Base-by-base conservation (phyloP, 1,284 basidiomycete species). In the Agroathelia rolfsii region DNA sequence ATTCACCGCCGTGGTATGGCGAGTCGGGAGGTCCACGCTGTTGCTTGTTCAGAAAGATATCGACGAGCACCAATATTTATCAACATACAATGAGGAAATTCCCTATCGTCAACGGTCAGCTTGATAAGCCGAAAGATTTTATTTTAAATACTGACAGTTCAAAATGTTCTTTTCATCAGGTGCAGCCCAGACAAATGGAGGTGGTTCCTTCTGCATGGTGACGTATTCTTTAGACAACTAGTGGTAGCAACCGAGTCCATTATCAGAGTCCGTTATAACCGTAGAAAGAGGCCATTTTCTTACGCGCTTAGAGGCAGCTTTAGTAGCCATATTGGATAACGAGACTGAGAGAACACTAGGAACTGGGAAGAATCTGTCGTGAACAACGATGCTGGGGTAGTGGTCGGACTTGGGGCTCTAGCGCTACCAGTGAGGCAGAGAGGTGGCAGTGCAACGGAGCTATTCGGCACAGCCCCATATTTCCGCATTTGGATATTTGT, bases 111-210 rank as follows among this genome's bases (percentile, higher is more conserved):
- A 26, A 16, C 3, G 24, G 30, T 50, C 14, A 44, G 36, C 29
- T 30, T 12, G 28, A 28, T 29, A 34, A 41, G 30, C 40, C 34
- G 33, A 8, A 19, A 5, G 22, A 11, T 10, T 31, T 31, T 26
- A 20, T 26, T 22, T 24, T 33, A 21, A 40, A 38, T 20, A 66
- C 83, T 55, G 51, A 87, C 83, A 88, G 35, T 67, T 83, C 28
- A 95, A 59, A 43, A 95, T 92, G 57, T 96, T 93, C 76, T 90
- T 93, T 70, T 95, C 92, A 47, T 94, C 88, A 17, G 92, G 92
- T 26, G 74, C 72, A 25, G 90, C 90, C 79, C 86, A 93, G 28
- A 94, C 81, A 57, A 90, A 94, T 38, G 90, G 90, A 3, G 92
- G 92, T 16, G 92, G 87, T 41, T 89, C 84, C 53, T 67, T 85